Base-by-base conservation (phyloP, 2,329 filamentous ascomycete genomes). In the Diaporthe destruens region DNA sequence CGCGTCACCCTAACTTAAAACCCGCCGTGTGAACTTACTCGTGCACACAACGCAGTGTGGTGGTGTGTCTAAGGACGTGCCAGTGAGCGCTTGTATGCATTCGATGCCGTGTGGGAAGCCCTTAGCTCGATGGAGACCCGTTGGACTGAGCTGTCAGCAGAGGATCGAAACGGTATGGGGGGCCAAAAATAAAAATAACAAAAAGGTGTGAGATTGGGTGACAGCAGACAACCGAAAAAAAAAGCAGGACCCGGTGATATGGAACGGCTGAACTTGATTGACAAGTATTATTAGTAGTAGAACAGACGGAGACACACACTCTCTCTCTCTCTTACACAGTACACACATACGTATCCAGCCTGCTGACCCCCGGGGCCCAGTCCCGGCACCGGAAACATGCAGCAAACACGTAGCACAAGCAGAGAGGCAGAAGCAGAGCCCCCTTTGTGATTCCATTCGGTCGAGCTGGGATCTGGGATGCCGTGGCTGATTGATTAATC, bases 1-100 rank as follows among this genome's bases (percentile, higher is more conserved):
- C 69, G 51, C 69, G 69, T 66, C 69, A 71, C 69, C 69, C 69
- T 71, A 71, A 66, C 69, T 63, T 71, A 71, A 66, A 70, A 66
- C 44, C 61, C 44, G 61, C 61, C 61, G 16, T 44, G 53, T 25
- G 39, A 67, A 71, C 69, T 66, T 71, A 67, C 39, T 57, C 59
- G 59, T 57, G 20, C 34, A 42, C 34, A 42, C 39, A 16, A 42
- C 12, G 56, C 12, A 11, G 20, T n/a, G 6, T 7, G 18, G 8
- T 49, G 44, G 44, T 49, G 44, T 42, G 39, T 49, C 29, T 29
- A 29, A 29, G 2, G 5, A 16, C 3, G 44, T 49, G 44, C 8
- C 7, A 44, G 42, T 20, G 36, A 34, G 39, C 23, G 55, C 55
- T 44, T 25, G 23, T 18, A 36, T 34, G 61, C n/a, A 42, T 42